These are phyloP conservation scores for Eucalyptus virginea DNA, from an alignment of 345 rosid species.

Conservation along the genomic window DNA sequence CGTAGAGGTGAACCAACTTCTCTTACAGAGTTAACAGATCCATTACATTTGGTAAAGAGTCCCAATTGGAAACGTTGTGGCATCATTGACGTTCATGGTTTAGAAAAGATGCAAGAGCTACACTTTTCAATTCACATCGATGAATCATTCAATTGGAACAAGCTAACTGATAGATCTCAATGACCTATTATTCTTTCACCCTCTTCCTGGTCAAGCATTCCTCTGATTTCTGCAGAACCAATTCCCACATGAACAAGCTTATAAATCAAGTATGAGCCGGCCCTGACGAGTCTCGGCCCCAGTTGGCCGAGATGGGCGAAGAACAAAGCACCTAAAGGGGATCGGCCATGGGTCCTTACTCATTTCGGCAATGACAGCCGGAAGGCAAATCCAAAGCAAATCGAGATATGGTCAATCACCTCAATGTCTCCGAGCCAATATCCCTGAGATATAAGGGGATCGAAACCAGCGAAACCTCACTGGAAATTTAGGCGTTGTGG, in stretches of 20 bases:
- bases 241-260: too few species aligned
- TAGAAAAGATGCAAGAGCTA: not conserved
- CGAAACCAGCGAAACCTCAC: too few species aligned
- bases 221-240: not conserved
- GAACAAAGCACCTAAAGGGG: too few species aligned
- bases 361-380: too few species aligned
- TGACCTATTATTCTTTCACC: not conserved
- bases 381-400: not conserved
- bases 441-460: too few species aligned
- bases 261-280: too few species aligned
- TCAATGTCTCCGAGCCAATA: too few species aligned
- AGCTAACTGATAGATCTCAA: not conserved
- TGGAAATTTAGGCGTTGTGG: too few species aligned
- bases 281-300: too few species aligned
- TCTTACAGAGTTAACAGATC: not conserved
- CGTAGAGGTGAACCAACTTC: not conserved
- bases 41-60: not conserved
- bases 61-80: not conserved
- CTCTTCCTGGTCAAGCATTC: not conserved
- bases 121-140: not conserved
- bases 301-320: too few species aligned
- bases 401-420: too few species aligned
- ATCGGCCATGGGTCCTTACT: too few species aligned
- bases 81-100: not conserved
- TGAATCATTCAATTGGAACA: not conserved